Base-by-base conservation (phyloP, 805 yeast species). In the Vanderwaltozyma yarrowii region DNA sequence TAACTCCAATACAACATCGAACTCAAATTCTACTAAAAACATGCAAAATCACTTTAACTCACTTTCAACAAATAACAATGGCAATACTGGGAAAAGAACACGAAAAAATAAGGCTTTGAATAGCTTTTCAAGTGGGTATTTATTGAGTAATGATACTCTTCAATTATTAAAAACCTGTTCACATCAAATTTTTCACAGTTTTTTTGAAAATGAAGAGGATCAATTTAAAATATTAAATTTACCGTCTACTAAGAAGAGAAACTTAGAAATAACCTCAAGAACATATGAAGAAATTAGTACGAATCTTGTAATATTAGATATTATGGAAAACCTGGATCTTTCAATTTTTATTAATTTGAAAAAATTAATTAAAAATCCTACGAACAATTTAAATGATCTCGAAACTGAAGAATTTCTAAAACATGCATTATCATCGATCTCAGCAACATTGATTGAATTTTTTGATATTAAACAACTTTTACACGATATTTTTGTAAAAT, bases 401-500 rank as follows among this genome's bases (percentile, higher is more conserved):
- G 58, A 53, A 31, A 45, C 48, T 18, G 50, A 51, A 34, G 57
- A 54, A 30, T 49, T 54, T 30, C 41, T 52, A 30, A 48, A 49
- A 21, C 55, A 52, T 39, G 43, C 49, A 4, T 37, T 50, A 31
- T 44, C 49, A 11, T 38, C 51, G 1, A 39, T 46, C 9, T 45
- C 51, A 12, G 26, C 46, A 9, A 21, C 50, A 10, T 45, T 77
- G 5, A 64, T 78, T 12, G 92, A 83, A 35, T 84, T 81, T 52
- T 72, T 78, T 49, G 78, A 78, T 41, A 61, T 71, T 33, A 85
- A 84, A 49, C 95, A 85, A 54, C 67, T 70, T 11, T 52, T 82
- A 16, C 87, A 84, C 55, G 73, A 78, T 45, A 52, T 68, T 2
- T 64, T 77, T 26, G 62, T 74, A 4, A 67, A 69, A 17, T 64